Evolutionary conservation across 768 basidiomycete genomes (phyloP).

Genomic region (Hericium erinaceus): DNA sequence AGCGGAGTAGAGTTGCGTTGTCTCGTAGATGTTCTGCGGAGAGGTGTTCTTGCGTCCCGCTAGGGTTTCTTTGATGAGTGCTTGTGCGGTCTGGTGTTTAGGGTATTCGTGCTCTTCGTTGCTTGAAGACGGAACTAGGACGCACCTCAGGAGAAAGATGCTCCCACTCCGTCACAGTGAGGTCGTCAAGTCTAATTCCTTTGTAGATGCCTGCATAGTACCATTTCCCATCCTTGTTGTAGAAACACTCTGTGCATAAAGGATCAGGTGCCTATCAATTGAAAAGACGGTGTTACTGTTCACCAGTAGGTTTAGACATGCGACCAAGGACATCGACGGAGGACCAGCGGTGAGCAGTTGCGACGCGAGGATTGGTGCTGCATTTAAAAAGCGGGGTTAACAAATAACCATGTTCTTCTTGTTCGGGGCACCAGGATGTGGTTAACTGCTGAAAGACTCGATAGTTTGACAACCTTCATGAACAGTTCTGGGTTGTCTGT

Average conservation of each 20-base stretch:
- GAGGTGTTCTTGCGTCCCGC: slow-evolving; percentile 64
- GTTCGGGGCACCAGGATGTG: slow-evolving; percentile 72
- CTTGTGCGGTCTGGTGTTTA: slow-evolving; percentile 44
- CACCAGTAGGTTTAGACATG: slow-evolving; percentile 58
- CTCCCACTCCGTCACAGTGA: slow-evolving; percentile 62
- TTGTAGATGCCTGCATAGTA: slow-evolving; percentile 79
- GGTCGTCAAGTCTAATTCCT: slow-evolving; percentile 53
- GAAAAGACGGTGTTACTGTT: neutral
- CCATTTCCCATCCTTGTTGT: slow-evolving; percentile 71
- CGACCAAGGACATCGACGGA: slow-evolving; percentile 51
- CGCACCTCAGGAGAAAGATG: slow-evolving; percentile 54
- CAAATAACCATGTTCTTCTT: slow-evolving; percentile 76
- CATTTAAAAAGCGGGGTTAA: slow-evolving; percentile 70
- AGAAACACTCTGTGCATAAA: slow-evolving; percentile 59
- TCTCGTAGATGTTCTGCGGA: slow-evolving; percentile 72
- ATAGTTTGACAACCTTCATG: slow-evolving; percentile 50
- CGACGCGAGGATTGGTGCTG: slow-evolving; percentile 66
- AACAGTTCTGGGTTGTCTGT: neutral
- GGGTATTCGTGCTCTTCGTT: neutral
- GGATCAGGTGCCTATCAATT: neutral
- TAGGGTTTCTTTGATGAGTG: slow-evolving; percentile 65
- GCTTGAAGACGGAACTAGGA: neutral
- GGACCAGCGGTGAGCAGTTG: slow-evolving; percentile 69
- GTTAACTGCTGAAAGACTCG: slow-evolving; percentile 58
- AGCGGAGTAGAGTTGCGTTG: slow-evolving; percentile 57